Base-by-base conservation (phyloP, 805 yeast species). In the Osmozyma mogii region DNA sequence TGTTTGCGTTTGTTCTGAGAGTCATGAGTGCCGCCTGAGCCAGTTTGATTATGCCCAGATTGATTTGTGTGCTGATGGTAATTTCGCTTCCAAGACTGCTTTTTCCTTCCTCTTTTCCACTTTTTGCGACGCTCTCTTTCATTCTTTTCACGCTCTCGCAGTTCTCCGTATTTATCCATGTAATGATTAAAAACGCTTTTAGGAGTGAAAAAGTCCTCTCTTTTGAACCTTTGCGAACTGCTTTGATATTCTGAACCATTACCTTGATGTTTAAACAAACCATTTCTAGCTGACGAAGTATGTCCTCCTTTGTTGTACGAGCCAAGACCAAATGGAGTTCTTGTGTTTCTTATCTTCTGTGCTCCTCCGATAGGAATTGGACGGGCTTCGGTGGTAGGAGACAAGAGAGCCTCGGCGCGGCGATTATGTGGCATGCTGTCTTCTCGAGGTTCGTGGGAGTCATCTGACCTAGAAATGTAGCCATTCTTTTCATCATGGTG, bases 121-220 rank as follows among this genome's bases (percentile, higher is more conserved):
- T 32, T 43, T 40, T 28, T 44, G 20, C 16, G 31, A 12, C 20
- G 25, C 6, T 27, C 36, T 14, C 30, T 25, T 12, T 39, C 37
- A 26, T 35, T 36, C 21, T 32, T 30, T 9, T 36, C 37, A 8
- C 32, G 40, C 21, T 47, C 47, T 48, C 58, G 49, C 41, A 63
- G 51, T 58, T 69, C 56, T 55, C 77, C 63, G 36, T 61, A 63
- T 38, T 77, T 75, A 39, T 75, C 84, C 80, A 80, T 71, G 49
- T 77, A 80, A 40, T 76, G 79, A 34, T 71, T 73, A 44, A 75
- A 71, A 5, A 76, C 79, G 15, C 87, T 74, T 32, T 80, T 81
- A 3, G 92, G 92, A 3, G 92, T 82, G 49, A 80, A 82, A 42
- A 69, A 78, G 47, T 82, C 89, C 43, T 76, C 79, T 29, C 89